These are phyloP conservation scores for Bombardia bombarda DNA, from an alignment of 495 filamentous ascomycete genomes.

Conservation along the genomic window DNA sequence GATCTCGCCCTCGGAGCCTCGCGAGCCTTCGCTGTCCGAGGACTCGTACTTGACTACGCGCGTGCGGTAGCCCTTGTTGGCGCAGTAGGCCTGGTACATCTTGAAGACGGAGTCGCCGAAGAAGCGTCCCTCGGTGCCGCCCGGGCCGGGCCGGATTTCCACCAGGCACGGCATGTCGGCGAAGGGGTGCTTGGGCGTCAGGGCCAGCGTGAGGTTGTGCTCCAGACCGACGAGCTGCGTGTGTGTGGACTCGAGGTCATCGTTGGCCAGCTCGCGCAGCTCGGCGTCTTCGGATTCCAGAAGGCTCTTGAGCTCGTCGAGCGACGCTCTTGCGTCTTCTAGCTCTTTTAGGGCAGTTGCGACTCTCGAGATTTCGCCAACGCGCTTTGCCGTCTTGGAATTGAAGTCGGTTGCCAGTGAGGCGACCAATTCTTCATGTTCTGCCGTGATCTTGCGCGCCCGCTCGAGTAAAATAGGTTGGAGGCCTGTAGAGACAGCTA, in stretches of 20 bases:
- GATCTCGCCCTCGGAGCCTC: slow-evolving; percentile 47
- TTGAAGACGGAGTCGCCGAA: slow-evolving; percentile 80
- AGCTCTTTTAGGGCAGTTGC: slow-evolving; percentile 62
- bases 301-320: slow-evolving; percentile 44
- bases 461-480: slow-evolving; percentile 33
- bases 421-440: slow-evolving; percentile 57
- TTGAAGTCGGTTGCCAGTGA: slow-evolving; percentile 59
- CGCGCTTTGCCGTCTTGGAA: slow-evolving; percentile 60
- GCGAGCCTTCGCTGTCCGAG: slow-evolving; percentile 48
- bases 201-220: slow-evolving; percentile 56
- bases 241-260: slow-evolving; percentile 63
- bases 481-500: slow-evolving; percentile 8
- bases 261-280: slow-evolving; percentile 58
- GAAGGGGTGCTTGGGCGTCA: slow-evolving; percentile 88
- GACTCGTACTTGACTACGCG: slow-evolving; percentile 45
- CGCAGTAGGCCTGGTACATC: slow-evolving; percentile 84
- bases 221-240: slow-evolving; percentile 51
- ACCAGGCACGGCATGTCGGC: slow-evolving; percentile 85
- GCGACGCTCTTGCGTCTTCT: slow-evolving; percentile 48
- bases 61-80: slow-evolving; percentile 39
- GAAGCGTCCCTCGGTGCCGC: slow-evolving; percentile 80
- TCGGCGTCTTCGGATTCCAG: slow-evolving; percentile 43
- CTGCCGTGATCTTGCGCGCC: slow-evolving; percentile 27
- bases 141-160: slow-evolving; percentile 89
- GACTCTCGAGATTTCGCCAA: slow-evolving; percentile 67